Conservation (phyloP, 2,329 filamentous ascomycete species). For the Cladophialophora psammophila region DNA sequence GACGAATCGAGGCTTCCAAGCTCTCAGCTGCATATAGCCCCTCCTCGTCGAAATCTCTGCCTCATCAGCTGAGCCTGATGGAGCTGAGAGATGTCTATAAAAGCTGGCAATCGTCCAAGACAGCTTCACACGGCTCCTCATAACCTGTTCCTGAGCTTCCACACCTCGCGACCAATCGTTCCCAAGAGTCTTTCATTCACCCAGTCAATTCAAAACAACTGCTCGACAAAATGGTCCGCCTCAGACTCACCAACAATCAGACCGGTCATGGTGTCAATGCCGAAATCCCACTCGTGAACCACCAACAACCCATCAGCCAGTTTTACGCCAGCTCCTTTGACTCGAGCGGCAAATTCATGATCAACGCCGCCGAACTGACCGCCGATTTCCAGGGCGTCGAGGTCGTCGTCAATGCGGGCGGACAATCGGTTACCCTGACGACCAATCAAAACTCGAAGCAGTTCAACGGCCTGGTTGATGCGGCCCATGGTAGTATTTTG, state of each 20-base stretch:
- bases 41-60: not conserved
- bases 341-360: not conserved
- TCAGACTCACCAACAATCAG: not conserved
- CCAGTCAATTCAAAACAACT: not conserved
- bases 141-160: not conserved
- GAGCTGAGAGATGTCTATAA: not conserved
- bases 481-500: not conserved
- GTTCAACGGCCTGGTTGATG: not conserved
- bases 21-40: not conserved
- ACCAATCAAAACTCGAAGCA: not conserved
- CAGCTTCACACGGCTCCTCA: not conserved
- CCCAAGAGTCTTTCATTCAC: not conserved
- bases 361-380: slow-evolving; percentile 1
- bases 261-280: not conserved
- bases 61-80: slow-evolving; percentile 8
- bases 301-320: not conserved
- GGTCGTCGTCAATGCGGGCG: slow-evolving; percentile 2
- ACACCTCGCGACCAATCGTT: not conserved
- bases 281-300: not conserved
- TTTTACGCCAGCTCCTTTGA: not conserved
- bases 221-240: slow-evolving; percentile 2
- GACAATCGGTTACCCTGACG: not conserved
- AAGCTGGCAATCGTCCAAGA: not conserved
- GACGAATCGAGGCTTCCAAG: too few species aligned
- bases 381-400: slow-evolving; percentile 4